These are phyloP conservation scores for Phialophora macrospora DNA, from an alignment of 2,329 filamentous ascomycete genomes.

Conservation along the genomic window DNA sequence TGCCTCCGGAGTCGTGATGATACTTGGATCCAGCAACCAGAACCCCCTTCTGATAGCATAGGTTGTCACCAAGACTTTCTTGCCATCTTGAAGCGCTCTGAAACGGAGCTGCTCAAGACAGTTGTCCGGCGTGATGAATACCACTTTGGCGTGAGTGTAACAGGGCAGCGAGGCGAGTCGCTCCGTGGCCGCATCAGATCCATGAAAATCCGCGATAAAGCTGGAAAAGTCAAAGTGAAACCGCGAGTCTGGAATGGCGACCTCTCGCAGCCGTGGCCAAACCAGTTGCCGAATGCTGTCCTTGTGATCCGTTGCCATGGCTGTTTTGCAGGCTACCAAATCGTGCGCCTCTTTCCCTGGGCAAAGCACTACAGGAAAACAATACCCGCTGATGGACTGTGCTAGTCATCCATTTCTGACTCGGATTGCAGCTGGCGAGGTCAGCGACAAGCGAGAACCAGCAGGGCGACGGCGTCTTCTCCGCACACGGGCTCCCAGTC, in stretches of 20 bases:
- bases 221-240: constrained; percentile 51
- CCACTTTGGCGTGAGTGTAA: constrained; percentile 42
- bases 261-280: constrained; percentile 46
- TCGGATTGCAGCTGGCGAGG: not conserved
- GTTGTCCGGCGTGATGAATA: constrained; percentile 54
- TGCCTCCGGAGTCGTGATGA: constrained; percentile 41
- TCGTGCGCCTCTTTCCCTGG: not conserved
- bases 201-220: constrained; percentile 52
- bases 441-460: not conserved
- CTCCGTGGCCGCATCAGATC: constrained; percentile 44
- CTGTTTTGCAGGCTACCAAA: not conserved
- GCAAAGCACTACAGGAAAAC: not conserved
- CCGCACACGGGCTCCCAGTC: not conserved
- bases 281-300: constrained; percentile 35
- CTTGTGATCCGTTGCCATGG: constrained; percentile 21
- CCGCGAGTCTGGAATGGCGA: constrained; percentile 52
- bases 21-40: constrained; percentile 47
- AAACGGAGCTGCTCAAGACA: constrained; percentile 51
- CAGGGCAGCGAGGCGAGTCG: constrained; percentile 43
- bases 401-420: not conserved
- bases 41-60: constrained; percentile 52
- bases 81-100: constrained; percentile 49
- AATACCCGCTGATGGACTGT: not conserved
- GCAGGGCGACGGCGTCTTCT: not conserved
- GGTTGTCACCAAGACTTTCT: constrained; percentile 50